Conservation (phyloP, 1,284 basidiomycete species). For the Tremellales sp. region DNA sequence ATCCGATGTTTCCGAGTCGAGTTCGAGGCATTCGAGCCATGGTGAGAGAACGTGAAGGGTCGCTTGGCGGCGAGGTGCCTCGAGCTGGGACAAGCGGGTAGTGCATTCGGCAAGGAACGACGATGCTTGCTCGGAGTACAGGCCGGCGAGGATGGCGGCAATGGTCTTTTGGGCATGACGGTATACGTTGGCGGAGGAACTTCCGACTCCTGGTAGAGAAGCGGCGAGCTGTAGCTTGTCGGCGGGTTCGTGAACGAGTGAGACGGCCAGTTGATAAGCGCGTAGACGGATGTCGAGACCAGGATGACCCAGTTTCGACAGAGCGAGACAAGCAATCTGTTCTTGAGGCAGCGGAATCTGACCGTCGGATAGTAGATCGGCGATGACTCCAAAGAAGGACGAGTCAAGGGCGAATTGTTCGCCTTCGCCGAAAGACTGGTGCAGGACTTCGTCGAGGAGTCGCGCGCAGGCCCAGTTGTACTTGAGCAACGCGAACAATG, state of each 20-base stretch:
- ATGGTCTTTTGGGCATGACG: slow-evolving; percentile 74
- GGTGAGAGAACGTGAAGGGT: slow-evolving; percentile 70
- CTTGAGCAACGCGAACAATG: slow-evolving; percentile 66
- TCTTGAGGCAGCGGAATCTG: slow-evolving; percentile 56
- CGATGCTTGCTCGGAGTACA: slow-evolving; percentile 67
- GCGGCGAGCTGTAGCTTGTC: slow-evolving; percentile 52
- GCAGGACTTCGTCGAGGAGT: slow-evolving; percentile 67
- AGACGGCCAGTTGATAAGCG: slow-evolving; percentile 74
- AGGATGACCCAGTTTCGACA: slow-evolving; percentile 81
- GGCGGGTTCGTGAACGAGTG: slow-evolving; percentile 56
- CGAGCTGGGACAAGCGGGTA: slow-evolving; percentile 66
- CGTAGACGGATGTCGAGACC: slow-evolving; percentile 63
- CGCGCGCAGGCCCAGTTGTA: slow-evolving; percentile 59
- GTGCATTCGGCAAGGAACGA: slow-evolving; percentile 71
- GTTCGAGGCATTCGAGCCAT: slow-evolving; percentile 71
- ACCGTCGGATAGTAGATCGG: slow-evolving; percentile 55
- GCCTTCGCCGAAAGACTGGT: slow-evolving; percentile 64
- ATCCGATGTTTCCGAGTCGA: slow-evolving; percentile 48
- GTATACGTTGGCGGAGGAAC: slow-evolving; percentile 70
- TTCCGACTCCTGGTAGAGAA: slow-evolving; percentile 68
- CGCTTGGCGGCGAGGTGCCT: slow-evolving; percentile 52
- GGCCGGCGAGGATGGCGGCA: slow-evolving; percentile 72
- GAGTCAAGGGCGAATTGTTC: slow-evolving; percentile 48
- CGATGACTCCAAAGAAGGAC: slow-evolving; percentile 72
- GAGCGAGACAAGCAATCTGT: slow-evolving; percentile 73